These are phyloP conservation scores for Rhytidhysteron rufulum DNA, from an alignment of 2,329 filamentous ascomycete genomes.

Conservation along the genomic window DNA sequence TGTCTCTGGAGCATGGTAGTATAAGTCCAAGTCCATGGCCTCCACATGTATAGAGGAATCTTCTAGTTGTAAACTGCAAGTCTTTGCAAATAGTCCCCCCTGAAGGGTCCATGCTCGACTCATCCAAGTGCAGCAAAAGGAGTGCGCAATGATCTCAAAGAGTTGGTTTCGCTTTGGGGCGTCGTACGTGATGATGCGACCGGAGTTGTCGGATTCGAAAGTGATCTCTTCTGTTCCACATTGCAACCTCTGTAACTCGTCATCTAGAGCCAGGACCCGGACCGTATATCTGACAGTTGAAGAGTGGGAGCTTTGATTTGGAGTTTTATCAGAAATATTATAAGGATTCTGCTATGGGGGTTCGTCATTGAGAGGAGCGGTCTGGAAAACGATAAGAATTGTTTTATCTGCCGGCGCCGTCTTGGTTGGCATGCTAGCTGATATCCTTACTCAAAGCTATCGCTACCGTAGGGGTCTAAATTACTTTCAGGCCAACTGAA, in stretches of 20 bases:
- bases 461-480: too few species aligned
- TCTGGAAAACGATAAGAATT: too few species aligned
- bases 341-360: too few species aligned
- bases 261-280: neutral
- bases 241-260: neutral
- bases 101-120: neutral
- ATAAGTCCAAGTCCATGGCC: neutral
- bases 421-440: too few species aligned
- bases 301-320: too few species aligned
- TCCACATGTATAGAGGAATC: neutral
- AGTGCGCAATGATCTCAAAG: neutral
- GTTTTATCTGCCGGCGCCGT: too few species aligned
- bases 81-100: neutral
- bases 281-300: too few species aligned
- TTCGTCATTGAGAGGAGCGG: too few species aligned
- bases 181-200: neutral
- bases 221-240: neutral
- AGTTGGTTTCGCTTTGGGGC: neutral
- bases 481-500: too few species aligned
- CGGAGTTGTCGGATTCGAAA: neutral
- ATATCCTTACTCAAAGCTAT: too few species aligned
- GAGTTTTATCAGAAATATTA: too few species aligned
- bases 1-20: neutral
- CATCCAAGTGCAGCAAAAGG: neutral
- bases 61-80: neutral